Conservation (phyloP, 371 early-diverging fungal genomes). For the Saksenaea oblongispora region DNA sequence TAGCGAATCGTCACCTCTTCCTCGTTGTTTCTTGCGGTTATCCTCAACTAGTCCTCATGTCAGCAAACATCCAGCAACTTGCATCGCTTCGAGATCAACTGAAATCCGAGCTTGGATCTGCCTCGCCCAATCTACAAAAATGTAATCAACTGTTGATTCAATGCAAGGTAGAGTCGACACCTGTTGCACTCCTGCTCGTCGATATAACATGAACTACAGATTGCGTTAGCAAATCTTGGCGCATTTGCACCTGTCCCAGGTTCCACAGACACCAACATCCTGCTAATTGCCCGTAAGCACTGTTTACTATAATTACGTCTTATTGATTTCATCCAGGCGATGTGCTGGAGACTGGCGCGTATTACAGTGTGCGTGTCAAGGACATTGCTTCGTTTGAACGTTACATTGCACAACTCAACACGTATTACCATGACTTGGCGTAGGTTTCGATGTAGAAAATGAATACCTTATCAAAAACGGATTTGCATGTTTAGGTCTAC, state of each 20-base stretch:
- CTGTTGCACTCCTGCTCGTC: not conserved
- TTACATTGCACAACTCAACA: conserved; percentile 90
- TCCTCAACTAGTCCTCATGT: conserved; percentile 13
- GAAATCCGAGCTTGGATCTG: conserved; percentile 64
- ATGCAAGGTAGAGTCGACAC: conserved; percentile 67
- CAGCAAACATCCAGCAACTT: conserved; percentile 31
- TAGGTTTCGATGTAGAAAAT: conserved; percentile 28
- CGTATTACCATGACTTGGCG: conserved; percentile 87
- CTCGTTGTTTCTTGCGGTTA: not conserved
- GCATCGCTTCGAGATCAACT: conserved; percentile 50
- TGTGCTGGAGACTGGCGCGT: conserved; percentile 90
- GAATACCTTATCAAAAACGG: not conserved
- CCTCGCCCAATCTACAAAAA: conserved; percentile 73
- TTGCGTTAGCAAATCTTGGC: conserved; percentile 74
- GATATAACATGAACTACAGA: conserved; percentile 40
- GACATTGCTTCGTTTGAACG: conserved; percentile 93
- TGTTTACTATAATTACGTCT: not conserved
- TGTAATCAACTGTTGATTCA: conserved; percentile 71
- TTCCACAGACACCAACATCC: conserved; percentile 61
- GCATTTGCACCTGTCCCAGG: conserved; percentile 65
- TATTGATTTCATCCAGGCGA: conserved; percentile 61
- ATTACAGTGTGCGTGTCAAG: conserved; percentile 79
- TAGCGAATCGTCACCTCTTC: not conserved
- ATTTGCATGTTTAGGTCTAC: conserved; percentile 39
- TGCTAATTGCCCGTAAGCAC: conserved; percentile 70